Percentiles rank a stretch among this genome's conserved stretches.
Conservation (phyloP, 2,329 filamentous ascomycete genomes). For the Cercospora citrullina region DNA sequence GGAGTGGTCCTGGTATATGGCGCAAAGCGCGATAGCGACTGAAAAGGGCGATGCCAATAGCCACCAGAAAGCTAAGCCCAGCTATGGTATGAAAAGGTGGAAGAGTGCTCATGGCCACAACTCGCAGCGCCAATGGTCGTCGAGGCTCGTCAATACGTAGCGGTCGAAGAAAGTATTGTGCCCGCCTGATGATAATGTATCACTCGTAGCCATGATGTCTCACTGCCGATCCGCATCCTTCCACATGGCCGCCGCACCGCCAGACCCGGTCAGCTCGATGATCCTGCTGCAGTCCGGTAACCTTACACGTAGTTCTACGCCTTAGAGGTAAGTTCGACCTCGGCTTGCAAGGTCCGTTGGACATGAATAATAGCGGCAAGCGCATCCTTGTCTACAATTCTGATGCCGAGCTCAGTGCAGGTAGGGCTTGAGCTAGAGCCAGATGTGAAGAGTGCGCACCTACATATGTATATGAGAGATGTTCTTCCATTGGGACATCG, state of each 20-base stretch:
- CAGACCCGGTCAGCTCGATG: background rate
- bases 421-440: background rate
- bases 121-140: background rate
- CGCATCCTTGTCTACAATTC: background rate
- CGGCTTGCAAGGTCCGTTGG: background rate
- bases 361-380: background rate
- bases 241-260: background rate
- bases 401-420: background rate
- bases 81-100: background rate
- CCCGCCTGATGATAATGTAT: background rate
- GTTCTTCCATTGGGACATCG: background rate
- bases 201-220: background rate
- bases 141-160: background rate
- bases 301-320: background rate
- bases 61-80: background rate
- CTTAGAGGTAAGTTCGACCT: background rate
- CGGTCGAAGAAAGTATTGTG: background rate
- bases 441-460: background rate
- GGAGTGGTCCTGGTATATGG: conserved; percentile 17
- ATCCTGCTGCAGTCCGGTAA: background rate
- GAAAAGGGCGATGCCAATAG: background rate
- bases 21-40: background rate
- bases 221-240: background rate
- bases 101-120: background rate
- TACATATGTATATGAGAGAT: background rate